phyloP scores from a whole-genome alignment of 2,329 filamentous ascomycete genomes.

The Penicillium verrucosum region DNA sequence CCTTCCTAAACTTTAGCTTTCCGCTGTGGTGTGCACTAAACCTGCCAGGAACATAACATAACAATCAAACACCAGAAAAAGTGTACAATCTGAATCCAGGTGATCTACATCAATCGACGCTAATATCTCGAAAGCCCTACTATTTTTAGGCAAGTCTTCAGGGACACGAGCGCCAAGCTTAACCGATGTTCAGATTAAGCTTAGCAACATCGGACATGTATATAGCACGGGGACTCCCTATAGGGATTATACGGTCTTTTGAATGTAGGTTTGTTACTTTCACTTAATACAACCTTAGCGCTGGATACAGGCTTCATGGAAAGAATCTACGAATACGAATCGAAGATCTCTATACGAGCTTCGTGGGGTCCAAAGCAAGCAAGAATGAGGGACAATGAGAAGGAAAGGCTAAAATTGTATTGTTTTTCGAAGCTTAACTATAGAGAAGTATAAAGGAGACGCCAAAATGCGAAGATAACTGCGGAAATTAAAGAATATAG shows the following conservation, averaged over 20 bases:
- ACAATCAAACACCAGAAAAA: background rate
- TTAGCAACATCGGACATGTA: background rate
- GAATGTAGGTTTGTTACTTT: background rate
- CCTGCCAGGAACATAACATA: background rate
- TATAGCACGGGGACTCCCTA: background rate
- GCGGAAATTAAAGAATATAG: background rate
- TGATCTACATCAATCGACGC: conserved; percentile 1
- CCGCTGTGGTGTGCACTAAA: background rate
- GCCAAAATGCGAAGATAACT: background rate
- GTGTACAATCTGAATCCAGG: background rate
- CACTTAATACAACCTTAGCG: background rate
- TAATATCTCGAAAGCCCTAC: background rate
- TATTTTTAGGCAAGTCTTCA: conserved; percentile 7
- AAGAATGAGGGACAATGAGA: background rate
- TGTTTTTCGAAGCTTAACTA: no score
- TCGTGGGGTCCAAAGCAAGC: background rate
- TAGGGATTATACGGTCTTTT: background rate
- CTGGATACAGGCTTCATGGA: background rate
- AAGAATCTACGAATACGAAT: background rate
- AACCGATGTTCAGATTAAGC: background rate
- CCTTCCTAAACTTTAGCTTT: background rate
- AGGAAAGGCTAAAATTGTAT: background rate
- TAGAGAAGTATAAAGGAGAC: no score
- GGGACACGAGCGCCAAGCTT: conserved; percentile 8
- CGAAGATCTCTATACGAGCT: background rate